Conservation (phyloP, 257 asterid species). For the Fraxinus excelsior region DNA sequence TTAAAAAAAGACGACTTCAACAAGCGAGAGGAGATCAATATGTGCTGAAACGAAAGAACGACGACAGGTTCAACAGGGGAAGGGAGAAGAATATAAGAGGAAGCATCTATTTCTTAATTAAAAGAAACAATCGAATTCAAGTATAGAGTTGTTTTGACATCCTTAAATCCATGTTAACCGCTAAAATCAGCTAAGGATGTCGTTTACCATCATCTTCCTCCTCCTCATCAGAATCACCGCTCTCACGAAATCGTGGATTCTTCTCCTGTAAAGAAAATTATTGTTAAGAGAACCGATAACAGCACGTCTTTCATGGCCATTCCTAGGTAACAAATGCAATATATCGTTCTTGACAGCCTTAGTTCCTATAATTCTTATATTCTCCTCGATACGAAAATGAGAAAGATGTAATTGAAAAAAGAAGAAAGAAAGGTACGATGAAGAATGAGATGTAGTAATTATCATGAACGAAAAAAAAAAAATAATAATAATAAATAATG, state of each 20-base stretch:
- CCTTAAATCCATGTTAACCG: conserved; percentile 22
- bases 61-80: neutral
- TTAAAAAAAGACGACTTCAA: too few relatives aligned
- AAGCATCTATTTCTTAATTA: too few relatives aligned
- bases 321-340: neutral
- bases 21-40: too few relatives aligned
- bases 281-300: neutral
- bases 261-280: conserved; percentile 60
- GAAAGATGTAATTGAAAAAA: too few relatives aligned
- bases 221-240: conserved; percentile 89
- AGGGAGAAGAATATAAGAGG: neutral
- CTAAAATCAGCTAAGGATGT: conserved; percentile 29
- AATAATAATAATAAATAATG: neutral
- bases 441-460: neutral
- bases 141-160: conserved; percentile 13
- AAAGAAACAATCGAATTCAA: conserved; percentile 13
- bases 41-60: too few relatives aligned
- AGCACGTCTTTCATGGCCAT: neutral
- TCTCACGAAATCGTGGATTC: conserved; percentile 90
- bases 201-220: conserved; percentile 67
- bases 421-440: neutral
- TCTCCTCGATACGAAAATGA: neutral
- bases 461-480: too few relatives aligned
- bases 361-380: neutral
- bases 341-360: neutral